Percentiles rank a stretch among this genome's conserved stretches.
Conservation (phyloP, 2,329 filamentous ascomycete species). For the Phaeosphaeria sp. region DNA sequence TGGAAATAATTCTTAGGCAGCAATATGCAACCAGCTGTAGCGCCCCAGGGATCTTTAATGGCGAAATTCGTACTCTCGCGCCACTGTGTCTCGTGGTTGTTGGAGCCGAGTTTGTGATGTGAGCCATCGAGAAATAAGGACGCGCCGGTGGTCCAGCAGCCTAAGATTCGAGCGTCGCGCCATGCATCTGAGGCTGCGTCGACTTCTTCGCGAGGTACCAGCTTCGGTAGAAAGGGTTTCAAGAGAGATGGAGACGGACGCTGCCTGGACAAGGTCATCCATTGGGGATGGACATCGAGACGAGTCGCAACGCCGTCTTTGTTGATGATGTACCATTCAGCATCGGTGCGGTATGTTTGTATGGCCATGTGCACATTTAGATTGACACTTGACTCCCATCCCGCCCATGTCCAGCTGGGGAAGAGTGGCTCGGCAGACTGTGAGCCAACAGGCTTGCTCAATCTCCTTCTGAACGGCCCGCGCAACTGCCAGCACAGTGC, state of each 20-base stretch:
- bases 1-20: slow-evolving; percentile 5
- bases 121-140: background rate
- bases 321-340: slow-evolving; percentile 10
- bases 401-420: slow-evolving; percentile 12
- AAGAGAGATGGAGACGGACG: background rate
- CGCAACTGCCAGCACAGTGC: slow-evolving; percentile 7
- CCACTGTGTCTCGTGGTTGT: background rate
- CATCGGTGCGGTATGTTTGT: background rate
- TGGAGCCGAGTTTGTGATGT: background rate
- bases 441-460: background rate
- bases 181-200: background rate
- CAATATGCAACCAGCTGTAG: slow-evolving; percentile 2
- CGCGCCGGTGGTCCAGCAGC: background rate
- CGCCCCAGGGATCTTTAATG: slow-evolving; percentile 1
- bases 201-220: background rate
- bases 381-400: slow-evolving; percentile 5
- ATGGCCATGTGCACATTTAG: slow-evolving; percentile 2
- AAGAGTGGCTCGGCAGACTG: slow-evolving; percentile 3
- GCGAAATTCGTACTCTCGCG: slow-evolving; percentile 2
- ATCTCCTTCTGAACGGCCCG: background rate
- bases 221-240: background rate
- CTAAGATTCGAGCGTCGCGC: slow-evolving; percentile 2
- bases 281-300: background rate
- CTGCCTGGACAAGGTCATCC: background rate
- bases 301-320: background rate